Evolutionary conservation across 108 stramenopile genomes (phyloP), one percentile per base, ranked within the genome.

Genomic region (Seminavis robusta): DNA sequence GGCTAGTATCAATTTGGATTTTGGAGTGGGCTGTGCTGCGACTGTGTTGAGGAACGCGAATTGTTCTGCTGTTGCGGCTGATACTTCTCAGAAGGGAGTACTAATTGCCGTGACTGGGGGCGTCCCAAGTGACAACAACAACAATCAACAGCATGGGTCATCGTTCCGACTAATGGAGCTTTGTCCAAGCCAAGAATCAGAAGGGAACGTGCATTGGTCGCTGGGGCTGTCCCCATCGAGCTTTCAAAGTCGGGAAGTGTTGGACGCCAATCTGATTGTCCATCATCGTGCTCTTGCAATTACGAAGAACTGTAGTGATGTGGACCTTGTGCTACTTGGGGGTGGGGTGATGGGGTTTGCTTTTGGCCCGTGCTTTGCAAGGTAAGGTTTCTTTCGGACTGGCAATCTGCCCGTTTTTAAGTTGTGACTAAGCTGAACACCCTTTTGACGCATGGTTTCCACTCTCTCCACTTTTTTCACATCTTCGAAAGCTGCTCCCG

Each of bases 341-440:
- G 87, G 91, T 25, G 91, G 87, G 3, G 82, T 83, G n/a, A 55
- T 76, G 8, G 71, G 78, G 2, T 89, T 92, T 78, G 83, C 85
- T 4, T 92, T 92, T 76, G 87, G 85, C 9, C 74, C 74, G 30
- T 63, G 52, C 8, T 88, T 76, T 68, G 77, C 84, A 15, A 44
- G 55, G 77, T 84, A 58, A 65, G 75, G 73, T 1, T 26, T 16
- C 13, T 34, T 32, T 6, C 42, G 19, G 5, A n/a, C 17, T 44
- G 21, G 4, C 62, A 63, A n/a, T 48, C 27, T 10, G 2, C 23
- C 55, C 21, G 3, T 50, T 24, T 43, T 23, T 38, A 11, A 10
- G 11, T 47, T 26, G 13, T 15, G 13, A 42, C 9, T 4, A 9
- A 31, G 27, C 25, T 28, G 7, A 13, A 29, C 24, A 52, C 3